Conservation (phyloP, 2,329 filamentous ascomycete genomes). For the Tolypocladium capitatum region DNA sequence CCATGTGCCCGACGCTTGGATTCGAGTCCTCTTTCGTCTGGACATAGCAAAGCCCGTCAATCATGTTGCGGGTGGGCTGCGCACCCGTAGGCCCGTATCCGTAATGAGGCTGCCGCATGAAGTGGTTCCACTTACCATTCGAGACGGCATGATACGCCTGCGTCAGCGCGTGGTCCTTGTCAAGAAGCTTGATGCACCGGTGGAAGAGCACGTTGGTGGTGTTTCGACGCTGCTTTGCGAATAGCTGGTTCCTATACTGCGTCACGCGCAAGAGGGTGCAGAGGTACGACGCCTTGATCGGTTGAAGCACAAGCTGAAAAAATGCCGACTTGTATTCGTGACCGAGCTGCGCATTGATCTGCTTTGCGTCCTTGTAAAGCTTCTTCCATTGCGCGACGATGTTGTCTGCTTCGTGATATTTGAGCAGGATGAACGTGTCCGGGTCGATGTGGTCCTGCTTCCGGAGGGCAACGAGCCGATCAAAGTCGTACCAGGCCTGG, state of each 20-base stretch:
- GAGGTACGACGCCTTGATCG: slow-evolving; percentile 42
- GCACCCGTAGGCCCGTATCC: slow-evolving; percentile 23
- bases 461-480: slow-evolving; percentile 32
- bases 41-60: slow-evolving; percentile 39
- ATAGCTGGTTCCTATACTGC: slow-evolving; percentile 36
- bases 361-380: slow-evolving; percentile 29
- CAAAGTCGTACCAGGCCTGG: slow-evolving; percentile 38
- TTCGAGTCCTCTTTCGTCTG: slow-evolving; percentile 33
- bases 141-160: slow-evolving; percentile 37
- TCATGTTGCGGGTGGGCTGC: slow-evolving; percentile 38
- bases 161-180: slow-evolving; percentile 35
- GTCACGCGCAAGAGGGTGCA: slow-evolving; percentile 35
- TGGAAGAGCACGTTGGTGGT: slow-evolving; percentile 37
- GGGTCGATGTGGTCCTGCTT: slow-evolving; percentile 48
- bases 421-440: slow-evolving; percentile 40
- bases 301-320: slow-evolving; percentile 49
- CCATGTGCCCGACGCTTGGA: slow-evolving; percentile 27
- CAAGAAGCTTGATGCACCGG: slow-evolving; percentile 34
- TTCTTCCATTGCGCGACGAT: slow-evolving; percentile 39
- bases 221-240: slow-evolving; percentile 42
- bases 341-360: slow-evolving; percentile 29
- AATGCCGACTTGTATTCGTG: slow-evolving; percentile 34
- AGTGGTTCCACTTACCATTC: slow-evolving; percentile 42
- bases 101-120: slow-evolving; percentile 35
- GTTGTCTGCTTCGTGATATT: slow-evolving; percentile 46